Base-by-base conservation (phyloP, 257 asterid species). In the Petrea volubilis region DNA sequence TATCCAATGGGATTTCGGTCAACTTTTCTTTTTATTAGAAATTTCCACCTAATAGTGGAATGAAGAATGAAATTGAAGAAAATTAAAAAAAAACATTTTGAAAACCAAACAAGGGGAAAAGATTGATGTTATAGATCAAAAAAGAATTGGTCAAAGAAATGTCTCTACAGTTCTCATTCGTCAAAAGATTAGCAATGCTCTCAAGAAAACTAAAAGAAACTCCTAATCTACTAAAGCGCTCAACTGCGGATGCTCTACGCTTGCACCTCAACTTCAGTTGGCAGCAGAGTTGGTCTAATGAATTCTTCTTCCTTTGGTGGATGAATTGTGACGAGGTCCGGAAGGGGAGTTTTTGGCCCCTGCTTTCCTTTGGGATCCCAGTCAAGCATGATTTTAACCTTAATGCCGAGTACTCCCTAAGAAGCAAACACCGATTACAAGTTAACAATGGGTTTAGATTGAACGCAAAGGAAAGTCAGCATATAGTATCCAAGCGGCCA, bases 341-440 rank as follows among this genome's bases (percentile, higher is more conserved):
- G 79, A 46, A 78, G 83, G 38, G 79, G 83, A 38, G 83, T 74
- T 59, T 55, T 78, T 4, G 83, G 79, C 0, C 83, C 83, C 10
- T 44, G 44, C 69, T 78, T 78, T 51, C 83, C 79, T 64, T 73
- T 74, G 15, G 83, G 83, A 69, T 78, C 79, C 79, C 83, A 78
- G 73, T 74, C 83, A 15, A 74, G 79, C 83, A 78, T 78, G 73
- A 78, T 78, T 60, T 78, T 78, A 5, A 78, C 79, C 66, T 78
- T 78, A 67, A 78, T 78, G 20, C 83, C 83, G 10, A 74, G 83
- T 3, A 78, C 83, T 7, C 79, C 83, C 74, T 78, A 33, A 34
- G 2, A 38, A 38, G 11, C 29, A 58, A 12, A 33, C 40, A 51
- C 27, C n/a, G 47, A 47, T n/a, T 44, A 11, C 3, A 67, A 50